These are phyloP conservation scores for Pseudocercospora crystallina DNA, from an alignment of 2,329 filamentous ascomycete species.

Conservation along the genomic window DNA sequence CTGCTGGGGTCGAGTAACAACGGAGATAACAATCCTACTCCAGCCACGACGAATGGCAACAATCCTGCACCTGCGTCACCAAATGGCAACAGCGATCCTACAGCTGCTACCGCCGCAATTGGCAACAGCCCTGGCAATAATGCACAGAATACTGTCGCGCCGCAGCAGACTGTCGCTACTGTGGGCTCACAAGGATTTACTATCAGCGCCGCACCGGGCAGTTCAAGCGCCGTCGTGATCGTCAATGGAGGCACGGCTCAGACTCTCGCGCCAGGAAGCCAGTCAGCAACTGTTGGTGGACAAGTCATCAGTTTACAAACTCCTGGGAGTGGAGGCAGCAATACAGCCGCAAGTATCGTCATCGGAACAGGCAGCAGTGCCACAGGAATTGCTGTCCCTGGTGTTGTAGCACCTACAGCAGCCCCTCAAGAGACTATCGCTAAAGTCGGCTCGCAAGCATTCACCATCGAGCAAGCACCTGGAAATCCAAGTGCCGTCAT, in stretches of 20 bases:
- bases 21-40: neutral
- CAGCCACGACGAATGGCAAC: neutral
- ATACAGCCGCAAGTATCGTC: neutral
- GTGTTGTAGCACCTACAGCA: neutral
- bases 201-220: neutral
- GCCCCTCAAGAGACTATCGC: neutral
- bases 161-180: neutral
- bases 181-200: neutral
- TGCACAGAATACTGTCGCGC: too few species aligned
- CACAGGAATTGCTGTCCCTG: neutral
- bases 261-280: neutral
- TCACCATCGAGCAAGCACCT: neutral
- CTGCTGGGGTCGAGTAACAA: neutral
- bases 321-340: neutral
- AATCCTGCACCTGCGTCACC: too few species aligned
- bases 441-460: neutral
- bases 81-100: too few species aligned
- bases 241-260: neutral
- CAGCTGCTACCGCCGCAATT: too few species aligned
- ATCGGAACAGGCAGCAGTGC: conserved; percentile 3
- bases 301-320: neutral
- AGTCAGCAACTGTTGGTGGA: neutral
- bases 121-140: too few species aligned
- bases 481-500: neutral
- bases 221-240: neutral